These are phyloP conservation scores for Alternaria triticina DNA, from an alignment of 2,329 filamentous ascomycete species.

Conservation along the genomic window DNA sequence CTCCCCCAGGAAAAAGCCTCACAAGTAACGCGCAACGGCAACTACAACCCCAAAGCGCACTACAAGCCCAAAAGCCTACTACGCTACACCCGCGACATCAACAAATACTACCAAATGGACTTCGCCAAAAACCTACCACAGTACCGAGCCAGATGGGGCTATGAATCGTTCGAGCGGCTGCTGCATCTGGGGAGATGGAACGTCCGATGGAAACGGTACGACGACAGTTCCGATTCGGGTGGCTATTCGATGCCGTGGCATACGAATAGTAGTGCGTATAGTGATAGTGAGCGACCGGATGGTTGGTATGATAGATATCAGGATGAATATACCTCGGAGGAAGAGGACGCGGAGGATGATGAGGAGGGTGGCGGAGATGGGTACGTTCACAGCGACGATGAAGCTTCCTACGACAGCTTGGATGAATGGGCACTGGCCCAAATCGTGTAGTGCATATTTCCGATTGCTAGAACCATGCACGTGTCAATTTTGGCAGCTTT, in stretches of 20 bases:
- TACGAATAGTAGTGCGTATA: neutral
- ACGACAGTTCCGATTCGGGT: neutral
- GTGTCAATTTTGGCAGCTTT: too few species aligned
- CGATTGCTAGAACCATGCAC: too few species aligned
- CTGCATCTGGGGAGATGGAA: neutral
- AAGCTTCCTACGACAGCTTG: too few species aligned
- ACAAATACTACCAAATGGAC: neutral
- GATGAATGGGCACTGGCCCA: too few species aligned
- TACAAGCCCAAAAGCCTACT: neutral
- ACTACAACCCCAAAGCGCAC: neutral
- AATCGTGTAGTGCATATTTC: too few species aligned
- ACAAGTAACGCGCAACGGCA: too few species aligned
- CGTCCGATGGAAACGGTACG: too few species aligned
- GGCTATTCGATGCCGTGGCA: neutral
- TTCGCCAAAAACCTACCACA: fast-evolving
- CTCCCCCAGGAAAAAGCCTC: neutral
- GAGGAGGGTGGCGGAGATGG: neutral
- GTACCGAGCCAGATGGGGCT: neutral
- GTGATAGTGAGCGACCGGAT: neutral
- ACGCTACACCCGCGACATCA: neutral
- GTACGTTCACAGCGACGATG: too few species aligned
- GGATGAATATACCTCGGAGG: too few species aligned
- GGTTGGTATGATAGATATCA: neutral
- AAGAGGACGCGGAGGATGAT: neutral
- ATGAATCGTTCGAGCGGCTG: neutral